Conservation (phyloP, 345 rosid species). For the Boechera retrofracta region DNA sequence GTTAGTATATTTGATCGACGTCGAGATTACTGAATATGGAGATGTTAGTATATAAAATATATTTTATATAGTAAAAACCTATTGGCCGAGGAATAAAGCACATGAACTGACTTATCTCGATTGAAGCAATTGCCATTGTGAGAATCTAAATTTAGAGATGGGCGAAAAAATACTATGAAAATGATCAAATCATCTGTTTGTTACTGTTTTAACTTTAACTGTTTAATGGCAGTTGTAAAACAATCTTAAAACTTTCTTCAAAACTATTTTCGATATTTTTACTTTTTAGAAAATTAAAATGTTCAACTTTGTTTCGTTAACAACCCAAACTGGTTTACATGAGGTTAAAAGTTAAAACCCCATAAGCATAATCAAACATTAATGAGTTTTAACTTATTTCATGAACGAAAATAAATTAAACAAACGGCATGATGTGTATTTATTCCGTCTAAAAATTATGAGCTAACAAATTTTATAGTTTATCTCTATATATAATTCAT, state of each 20-base stretch:
- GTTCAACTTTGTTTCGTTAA: neutral
- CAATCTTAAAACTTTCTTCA: neutral
- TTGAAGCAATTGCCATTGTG: neutral
- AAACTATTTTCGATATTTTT: neutral
- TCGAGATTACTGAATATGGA: neutral
- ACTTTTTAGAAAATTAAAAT: too few relatives aligned
- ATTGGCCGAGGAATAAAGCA: neutral
- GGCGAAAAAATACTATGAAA: neutral
- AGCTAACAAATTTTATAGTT: too few relatives aligned
- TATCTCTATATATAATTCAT: too few relatives aligned
- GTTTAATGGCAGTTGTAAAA: neutral
- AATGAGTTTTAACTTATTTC: too few relatives aligned
- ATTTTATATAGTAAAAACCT: neutral
- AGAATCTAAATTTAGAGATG: conserved; percentile 6
- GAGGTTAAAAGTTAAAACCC: too few relatives aligned
- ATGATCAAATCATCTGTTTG: neutral
- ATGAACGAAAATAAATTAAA: too few relatives aligned
- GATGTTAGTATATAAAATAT: neutral
- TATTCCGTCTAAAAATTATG: too few relatives aligned
- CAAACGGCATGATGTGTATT: too few relatives aligned
- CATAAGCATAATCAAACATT: too few relatives aligned
- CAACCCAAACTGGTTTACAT: neutral
- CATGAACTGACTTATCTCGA: conserved; percentile 6
- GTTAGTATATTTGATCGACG: neutral
- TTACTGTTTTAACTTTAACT: neutral